These are phyloP conservation scores for Diaporthe citri DNA, from an alignment of 2,329 filamentous ascomycete genomes.

Conservation along the genomic window DNA sequence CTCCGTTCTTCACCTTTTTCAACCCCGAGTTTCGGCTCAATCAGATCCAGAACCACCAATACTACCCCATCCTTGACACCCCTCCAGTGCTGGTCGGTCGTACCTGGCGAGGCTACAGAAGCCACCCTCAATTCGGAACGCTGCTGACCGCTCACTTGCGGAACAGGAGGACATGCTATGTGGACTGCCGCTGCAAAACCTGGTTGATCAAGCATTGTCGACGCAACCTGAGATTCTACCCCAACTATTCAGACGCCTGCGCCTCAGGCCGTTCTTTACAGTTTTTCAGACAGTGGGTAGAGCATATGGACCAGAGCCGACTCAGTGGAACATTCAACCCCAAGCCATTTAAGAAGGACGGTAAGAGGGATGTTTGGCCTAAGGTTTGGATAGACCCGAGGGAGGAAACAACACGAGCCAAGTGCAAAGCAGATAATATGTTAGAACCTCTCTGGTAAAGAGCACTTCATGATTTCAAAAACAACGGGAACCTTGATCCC, in stretches of 20 bases:
- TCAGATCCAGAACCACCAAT: not conserved
- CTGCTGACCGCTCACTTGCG: not conserved
- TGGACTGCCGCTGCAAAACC: not conserved
- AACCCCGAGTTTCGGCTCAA: not conserved
- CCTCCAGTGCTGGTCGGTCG: not conserved
- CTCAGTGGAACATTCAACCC: not conserved
- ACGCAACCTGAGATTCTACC: slow-evolving; percentile 4
- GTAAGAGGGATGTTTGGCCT: not conserved
- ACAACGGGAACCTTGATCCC: not conserved
- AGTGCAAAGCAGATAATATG: not conserved
- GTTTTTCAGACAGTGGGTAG: not conserved
- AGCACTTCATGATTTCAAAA: not conserved
- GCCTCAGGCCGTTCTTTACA: not conserved
- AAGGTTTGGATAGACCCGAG: not conserved
- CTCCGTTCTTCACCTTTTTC: not conserved
- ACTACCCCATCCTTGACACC: not conserved
- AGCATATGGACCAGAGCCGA: not conserved
- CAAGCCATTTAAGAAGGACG: not conserved
- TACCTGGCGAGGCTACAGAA: not conserved
- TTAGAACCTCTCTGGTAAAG: not conserved
- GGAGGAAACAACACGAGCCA: not conserved
- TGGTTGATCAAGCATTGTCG: slow-evolving; percentile 2
- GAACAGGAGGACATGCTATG: slow-evolving; percentile 1
- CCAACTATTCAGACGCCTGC: not conserved
- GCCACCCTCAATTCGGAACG: not conserved